Evolutionary conservation across 805 yeast genomes (phyloP).

Genomic region (Kluyveromyces nonfermentans): DNA sequence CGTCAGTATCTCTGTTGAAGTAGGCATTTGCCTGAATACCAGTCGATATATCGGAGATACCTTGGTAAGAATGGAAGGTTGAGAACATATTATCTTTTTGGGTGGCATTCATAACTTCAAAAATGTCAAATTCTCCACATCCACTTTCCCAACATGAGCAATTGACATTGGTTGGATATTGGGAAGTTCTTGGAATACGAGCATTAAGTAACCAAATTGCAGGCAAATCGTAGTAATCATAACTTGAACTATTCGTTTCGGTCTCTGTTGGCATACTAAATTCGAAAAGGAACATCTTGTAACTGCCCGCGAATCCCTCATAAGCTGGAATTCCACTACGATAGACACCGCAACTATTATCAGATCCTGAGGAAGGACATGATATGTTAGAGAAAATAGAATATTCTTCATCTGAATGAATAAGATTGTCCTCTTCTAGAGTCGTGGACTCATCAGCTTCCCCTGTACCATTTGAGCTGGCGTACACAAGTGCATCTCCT

Average conservation of each 20-base stretch:
- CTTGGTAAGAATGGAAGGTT: conserved; percentile 67
- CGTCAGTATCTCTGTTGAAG: conserved; percentile 41
- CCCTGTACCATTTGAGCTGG: conserved; percentile 45
- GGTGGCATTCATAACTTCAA: conserved; percentile 62
- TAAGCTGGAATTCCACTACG: conserved; percentile 66
- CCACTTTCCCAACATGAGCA: conserved; percentile 75
- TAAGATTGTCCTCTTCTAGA: conserved; percentile 38
- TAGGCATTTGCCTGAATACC: conserved; percentile 54
- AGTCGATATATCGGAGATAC: conserved; percentile 45
- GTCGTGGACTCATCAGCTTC: conserved; percentile 39
- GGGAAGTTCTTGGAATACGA: conserved; percentile 65
- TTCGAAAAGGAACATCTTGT: conserved; percentile 65
- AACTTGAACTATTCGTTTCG: conserved; percentile 27
- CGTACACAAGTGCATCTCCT: conserved; percentile 59
- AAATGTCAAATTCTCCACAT: conserved; percentile 71
- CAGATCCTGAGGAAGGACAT: conserved; percentile 47
- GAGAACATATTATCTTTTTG: conserved; percentile 47
- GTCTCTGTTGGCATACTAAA: conserved; percentile 57
- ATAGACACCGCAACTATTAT: conserved; percentile 68
- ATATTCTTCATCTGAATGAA: conserved; percentile 52
- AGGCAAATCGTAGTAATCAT: conserved; percentile 47
- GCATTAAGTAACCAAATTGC: conserved; percentile 73
- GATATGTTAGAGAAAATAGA: conserved; percentile 48
- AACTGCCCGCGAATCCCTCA: conserved; percentile 58
- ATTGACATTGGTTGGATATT: conserved; percentile 46